Conservation (phyloP, 164 flowering plant species). For the Annona cherimola region DNA sequence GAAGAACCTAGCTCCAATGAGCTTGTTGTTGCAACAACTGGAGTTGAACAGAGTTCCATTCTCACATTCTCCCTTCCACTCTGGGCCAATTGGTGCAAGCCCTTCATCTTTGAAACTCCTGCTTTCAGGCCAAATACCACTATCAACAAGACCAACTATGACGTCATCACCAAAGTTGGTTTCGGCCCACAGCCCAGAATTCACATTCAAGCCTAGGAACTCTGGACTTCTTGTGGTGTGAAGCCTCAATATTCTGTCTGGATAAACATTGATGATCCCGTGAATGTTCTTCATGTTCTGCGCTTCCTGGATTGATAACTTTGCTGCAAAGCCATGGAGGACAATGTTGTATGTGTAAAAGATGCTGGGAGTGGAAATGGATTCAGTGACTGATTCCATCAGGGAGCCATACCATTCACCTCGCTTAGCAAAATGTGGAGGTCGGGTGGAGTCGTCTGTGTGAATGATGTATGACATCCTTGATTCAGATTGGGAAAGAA, state of each 20-base stretch:
- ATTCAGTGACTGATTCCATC: not conserved
- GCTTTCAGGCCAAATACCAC: conserved; percentile 11
- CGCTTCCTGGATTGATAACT: conserved; percentile 1
- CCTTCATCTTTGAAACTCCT: conserved; percentile 1
- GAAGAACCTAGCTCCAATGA: conserved; percentile 9
- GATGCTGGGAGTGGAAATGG: not conserved
- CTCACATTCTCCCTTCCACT: conserved; percentile 9
- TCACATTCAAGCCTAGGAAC: not conserved
- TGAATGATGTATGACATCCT: conserved; percentile 3
- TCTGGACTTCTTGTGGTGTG: conserved; percentile 1
- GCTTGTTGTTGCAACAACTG: conserved; percentile 8
- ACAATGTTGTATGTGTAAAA: not conserved
- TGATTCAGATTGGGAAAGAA: not conserved
- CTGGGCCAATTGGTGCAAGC: not conserved
- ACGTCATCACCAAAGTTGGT: conserved; percentile 3
- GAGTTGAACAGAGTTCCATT: not conserved
- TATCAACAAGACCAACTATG: conserved; percentile 4
- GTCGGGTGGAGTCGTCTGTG: conserved; percentile 6
- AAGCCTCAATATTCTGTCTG: not conserved
- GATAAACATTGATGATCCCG: not conserved
- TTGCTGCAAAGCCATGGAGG: conserved; percentile 6
- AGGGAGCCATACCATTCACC: conserved; percentile 5
- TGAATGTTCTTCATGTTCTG: not conserved
- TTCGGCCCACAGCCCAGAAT: conserved; percentile 4
- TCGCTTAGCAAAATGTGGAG: not conserved